These are phyloP conservation scores for Colletotrichum lini DNA, from an alignment of 2,329 filamentous ascomycete species.

Conservation along the genomic window DNA sequence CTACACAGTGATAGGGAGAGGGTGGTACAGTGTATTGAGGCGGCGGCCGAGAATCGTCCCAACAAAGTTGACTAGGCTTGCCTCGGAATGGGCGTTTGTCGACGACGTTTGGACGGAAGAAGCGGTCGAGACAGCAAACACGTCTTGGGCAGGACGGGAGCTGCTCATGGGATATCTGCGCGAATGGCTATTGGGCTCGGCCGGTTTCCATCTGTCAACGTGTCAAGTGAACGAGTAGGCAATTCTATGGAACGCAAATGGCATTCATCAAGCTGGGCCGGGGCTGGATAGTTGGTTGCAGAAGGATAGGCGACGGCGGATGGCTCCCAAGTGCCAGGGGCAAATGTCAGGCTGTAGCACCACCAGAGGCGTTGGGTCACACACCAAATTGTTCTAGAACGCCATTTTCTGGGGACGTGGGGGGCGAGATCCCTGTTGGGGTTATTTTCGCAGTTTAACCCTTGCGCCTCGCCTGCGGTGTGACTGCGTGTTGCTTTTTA, in stretches of 20 bases:
- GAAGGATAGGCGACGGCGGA: conserved; percentile 17
- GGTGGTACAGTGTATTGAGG: conserved; percentile 14
- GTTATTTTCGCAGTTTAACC: conserved; percentile 35
- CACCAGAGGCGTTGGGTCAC: conserved; percentile 17
- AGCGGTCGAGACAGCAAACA: conserved; percentile 17
- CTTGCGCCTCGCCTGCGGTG: background rate
- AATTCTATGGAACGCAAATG: conserved; percentile 14
- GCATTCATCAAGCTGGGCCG: conserved; percentile 14
- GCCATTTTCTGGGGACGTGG: conserved; percentile 41
- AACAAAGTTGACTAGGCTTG: conserved; percentile 34
- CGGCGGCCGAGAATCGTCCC: conserved; percentile 34
- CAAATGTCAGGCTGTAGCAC: conserved; percentile 13
- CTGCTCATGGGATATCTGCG: conserved; percentile 17
- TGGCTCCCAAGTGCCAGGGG: conserved; percentile 29
- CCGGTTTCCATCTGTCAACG: conserved; percentile 22
- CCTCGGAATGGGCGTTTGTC: conserved; percentile 24
- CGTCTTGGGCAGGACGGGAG: background rate
- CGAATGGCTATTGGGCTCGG: conserved; percentile 25
- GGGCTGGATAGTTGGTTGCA: conserved; percentile 14
- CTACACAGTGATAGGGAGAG: too few relatives aligned
- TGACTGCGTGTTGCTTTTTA: too few relatives aligned
- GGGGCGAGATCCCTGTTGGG: conserved; percentile 38
- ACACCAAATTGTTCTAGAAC: conserved; percentile 42
- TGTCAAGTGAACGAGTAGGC: conserved; percentile 8
- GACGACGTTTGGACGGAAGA: conserved; percentile 11